Evolutionary conservation across 2,329 filamentous ascomycete species (phyloP), one percentile per base, ranked within the genome.

Genomic region (Periconia digitata): DNA sequence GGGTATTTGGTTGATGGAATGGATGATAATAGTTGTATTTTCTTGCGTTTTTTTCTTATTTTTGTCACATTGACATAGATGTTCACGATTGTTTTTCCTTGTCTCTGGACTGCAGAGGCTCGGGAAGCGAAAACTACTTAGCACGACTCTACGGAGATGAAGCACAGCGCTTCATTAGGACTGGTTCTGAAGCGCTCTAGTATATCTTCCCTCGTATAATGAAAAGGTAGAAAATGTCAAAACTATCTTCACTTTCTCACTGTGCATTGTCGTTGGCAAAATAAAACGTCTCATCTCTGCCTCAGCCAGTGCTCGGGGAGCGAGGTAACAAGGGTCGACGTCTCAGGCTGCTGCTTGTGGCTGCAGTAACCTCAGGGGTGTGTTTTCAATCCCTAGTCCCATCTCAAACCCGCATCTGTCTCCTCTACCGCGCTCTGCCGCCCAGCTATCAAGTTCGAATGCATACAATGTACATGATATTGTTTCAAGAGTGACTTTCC

Each of bases 121-220:
- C 15, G 18, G 59, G 58, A 60, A 38, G 39, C 21, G 49, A 50
- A 54, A 46, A 27, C 53, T 48, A 43, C n/a, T n/a, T n/a, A n/a
- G n/a, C 21, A 21, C 48, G 43, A 59, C 63, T 67, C 59, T 62
- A 64, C 59, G 62, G 60, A 65, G 42, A 62, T 62, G 63, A 60
- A 64, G 62, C 62, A 51, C 47, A 61, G 59, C 54, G 58, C 62
- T 67, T 68, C 62, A 58, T 61, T 54, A 61, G 62, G 60, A 63
- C 63, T 64, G 61, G 62, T 55, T 63, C 59, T 64, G 46, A 61
- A 55, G 60, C 54, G 58, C 54, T 56, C 45, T 54, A 51, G 57
- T 59, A 47, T 42, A 46, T 57, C 51, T 54, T 38, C 52, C 47
- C 43, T 53, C 47, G n/a, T 58, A 56, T 49, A 56, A 18, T 52